Evolutionary conservation across 352 stramenopile species (phyloP).

Genomic region (Phytophthora idaei): DNA sequence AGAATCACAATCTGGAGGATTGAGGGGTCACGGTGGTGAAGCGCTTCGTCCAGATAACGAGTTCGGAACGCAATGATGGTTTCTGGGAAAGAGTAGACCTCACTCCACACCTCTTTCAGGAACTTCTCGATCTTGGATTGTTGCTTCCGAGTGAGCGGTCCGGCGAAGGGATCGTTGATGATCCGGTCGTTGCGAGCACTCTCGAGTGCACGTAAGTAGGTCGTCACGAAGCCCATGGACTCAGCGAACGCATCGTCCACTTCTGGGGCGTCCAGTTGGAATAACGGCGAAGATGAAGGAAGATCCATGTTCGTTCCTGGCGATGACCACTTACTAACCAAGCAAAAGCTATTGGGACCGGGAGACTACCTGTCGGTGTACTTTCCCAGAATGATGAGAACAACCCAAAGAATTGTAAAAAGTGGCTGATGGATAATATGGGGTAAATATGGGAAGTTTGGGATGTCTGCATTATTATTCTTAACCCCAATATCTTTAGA

Average conservation of each 20-base stretch:
- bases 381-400: conserved; percentile 34
- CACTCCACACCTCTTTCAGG: conserved; percentile 11
- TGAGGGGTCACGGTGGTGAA: conserved; percentile 41
- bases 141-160: conserved; percentile 30
- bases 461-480: neutral
- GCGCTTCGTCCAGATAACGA: conserved; percentile 59
- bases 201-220: conserved; percentile 41
- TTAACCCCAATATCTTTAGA: neutral
- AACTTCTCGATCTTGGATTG: conserved; percentile 36
- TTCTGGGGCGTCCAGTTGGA: conserved; percentile 12
- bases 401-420: neutral
- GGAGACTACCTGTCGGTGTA: conserved; percentile 24
- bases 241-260: conserved; percentile 33
- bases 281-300: conserved; percentile 12
- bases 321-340: neutral
- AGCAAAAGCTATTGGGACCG: conserved; percentile 12
- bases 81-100: conserved; percentile 9
- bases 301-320: conserved; percentile 16
- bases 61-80: conserved; percentile 53
- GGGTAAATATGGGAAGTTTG: neutral
- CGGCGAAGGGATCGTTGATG: conserved; percentile 44
- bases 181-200: conserved; percentile 38
- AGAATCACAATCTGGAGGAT: conserved; percentile 69
- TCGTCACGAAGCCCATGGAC: conserved; percentile 43
- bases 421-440: neutral